phyloP scores from a whole-genome alignment of 306 rosid species.

The Fragaria ananassa region DNA sequence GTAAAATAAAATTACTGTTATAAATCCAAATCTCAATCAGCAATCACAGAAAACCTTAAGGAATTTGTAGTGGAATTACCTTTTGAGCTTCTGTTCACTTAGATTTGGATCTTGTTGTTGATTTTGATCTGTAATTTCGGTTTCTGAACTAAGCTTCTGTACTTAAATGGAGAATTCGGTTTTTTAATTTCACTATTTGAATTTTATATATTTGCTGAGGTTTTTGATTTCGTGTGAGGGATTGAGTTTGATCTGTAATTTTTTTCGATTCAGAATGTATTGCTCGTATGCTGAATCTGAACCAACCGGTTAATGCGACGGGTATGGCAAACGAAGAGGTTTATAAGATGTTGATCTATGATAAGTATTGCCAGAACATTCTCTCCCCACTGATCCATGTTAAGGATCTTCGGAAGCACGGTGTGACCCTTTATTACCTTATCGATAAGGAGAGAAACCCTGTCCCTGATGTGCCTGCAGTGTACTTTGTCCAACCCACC shows the following conservation, averaged over 20 bases:
- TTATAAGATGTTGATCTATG: constrained; percentile 87
- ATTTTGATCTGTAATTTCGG: constrained; percentile 9
- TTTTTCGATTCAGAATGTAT: constrained; percentile 67
- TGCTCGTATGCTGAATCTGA: constrained; percentile 85
- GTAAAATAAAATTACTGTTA: neutral
- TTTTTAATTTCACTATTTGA: neutral
- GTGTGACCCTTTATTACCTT: constrained; percentile 84
- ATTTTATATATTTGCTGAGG: neutral
- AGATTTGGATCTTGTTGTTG: neutral
- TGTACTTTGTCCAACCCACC: constrained; percentile 79
- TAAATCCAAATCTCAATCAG: constrained; percentile 5
- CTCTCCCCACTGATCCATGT: constrained; percentile 88
- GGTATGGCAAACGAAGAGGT: constrained; percentile 86
- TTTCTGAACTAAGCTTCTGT: neutral
- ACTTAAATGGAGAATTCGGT: neutral
- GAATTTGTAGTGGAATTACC: neutral
- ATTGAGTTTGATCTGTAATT: constrained; percentile 26
- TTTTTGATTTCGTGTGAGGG: neutral
- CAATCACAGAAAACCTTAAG: neutral
- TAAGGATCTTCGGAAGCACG: constrained; percentile 90
- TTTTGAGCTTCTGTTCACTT: neutral
- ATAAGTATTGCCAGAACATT: constrained; percentile 76
- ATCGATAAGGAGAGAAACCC: constrained; percentile 90
- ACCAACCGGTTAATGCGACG: constrained; percentile 66
- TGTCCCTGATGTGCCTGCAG: constrained; percentile 87